Conservation (phyloP, 345 rosid species). For the Litchi chinensis region DNA sequence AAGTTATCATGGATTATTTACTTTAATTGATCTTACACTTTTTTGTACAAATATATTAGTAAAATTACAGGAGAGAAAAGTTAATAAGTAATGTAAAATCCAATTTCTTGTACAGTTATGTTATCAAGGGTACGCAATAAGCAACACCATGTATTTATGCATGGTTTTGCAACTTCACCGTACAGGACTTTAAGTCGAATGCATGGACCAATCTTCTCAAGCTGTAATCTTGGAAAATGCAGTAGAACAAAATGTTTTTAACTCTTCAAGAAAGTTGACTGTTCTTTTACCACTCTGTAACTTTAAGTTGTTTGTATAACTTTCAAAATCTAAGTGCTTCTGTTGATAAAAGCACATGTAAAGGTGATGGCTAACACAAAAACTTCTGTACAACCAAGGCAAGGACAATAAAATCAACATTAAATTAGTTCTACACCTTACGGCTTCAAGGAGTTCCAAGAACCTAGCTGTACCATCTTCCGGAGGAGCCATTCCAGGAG, state of each 20-base stretch:
- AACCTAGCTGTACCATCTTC: constrained; percentile 63
- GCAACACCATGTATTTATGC: not conserved
- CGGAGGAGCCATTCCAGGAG: constrained; percentile 64
- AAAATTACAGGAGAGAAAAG: not conserved
- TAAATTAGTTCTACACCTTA: constrained; percentile 38
- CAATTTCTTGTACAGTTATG: not conserved
- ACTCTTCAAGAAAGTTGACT: not conserved
- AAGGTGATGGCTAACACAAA: not conserved
- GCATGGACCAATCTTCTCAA: not conserved
- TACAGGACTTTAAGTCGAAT: not conserved
- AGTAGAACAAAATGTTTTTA: not conserved
- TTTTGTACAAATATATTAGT: no score
- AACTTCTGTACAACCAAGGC: not conserved
- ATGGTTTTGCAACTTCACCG: not conserved
- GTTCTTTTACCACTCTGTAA: not conserved
- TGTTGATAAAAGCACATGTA: no score
- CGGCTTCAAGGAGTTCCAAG: constrained; percentile 52
- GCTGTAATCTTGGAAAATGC: not conserved
- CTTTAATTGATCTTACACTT: not conserved
- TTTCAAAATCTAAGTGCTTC: not conserved
- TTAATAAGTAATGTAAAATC: not conserved
- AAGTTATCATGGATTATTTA: no score
- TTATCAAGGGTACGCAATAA: not conserved
- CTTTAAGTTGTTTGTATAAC: not conserved
- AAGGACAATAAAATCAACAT: not conserved